Conservation (phyloP, 2,329 filamentous ascomycete species). For the Acephala macrosclerotiorum region DNA sequence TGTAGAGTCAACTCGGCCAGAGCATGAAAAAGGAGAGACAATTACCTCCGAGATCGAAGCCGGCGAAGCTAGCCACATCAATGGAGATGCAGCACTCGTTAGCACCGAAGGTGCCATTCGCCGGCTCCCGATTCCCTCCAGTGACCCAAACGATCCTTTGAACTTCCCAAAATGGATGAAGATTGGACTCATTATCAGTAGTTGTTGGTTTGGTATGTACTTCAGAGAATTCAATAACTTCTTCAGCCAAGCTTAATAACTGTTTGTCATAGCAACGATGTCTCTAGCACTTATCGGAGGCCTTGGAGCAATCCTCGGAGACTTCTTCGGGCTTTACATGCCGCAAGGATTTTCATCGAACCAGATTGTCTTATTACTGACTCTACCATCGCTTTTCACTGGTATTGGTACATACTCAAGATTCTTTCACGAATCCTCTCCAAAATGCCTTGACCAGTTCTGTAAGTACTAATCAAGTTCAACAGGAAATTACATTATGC, state of each 20-base stretch:
- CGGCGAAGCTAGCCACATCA: no score
- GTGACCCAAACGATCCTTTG: slow-evolving; percentile 9
- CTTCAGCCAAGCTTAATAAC: background rate
- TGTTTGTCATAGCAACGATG: slow-evolving; percentile 3
- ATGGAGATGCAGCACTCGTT: no score
- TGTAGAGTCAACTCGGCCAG: no score
- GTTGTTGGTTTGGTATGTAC: slow-evolving; percentile 11
- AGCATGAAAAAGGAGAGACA: no score
- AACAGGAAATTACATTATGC: slow-evolving; percentile 9
- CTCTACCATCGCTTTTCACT: slow-evolving; percentile 9
- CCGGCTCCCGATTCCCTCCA: slow-evolving; percentile 1
- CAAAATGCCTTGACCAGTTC: background rate
- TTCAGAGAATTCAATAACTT: background rate
- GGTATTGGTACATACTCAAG: slow-evolving; percentile 4
- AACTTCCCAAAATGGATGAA: slow-evolving; percentile 3
- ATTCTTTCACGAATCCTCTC: background rate
- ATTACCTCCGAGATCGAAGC: no score
- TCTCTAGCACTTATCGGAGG: slow-evolving; percentile 11
- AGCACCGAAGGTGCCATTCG: background rate
- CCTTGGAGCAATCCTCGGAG: background rate
- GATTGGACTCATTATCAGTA: background rate
- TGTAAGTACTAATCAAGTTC: background rate
- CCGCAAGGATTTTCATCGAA: background rate
- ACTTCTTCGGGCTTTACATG: slow-evolving; percentile 1
- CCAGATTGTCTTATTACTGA: slow-evolving; percentile 1